Evolutionary conservation across 192 early-diverging fungal genomes (phyloP).

Genomic region (Coemansia sp.): DNA sequence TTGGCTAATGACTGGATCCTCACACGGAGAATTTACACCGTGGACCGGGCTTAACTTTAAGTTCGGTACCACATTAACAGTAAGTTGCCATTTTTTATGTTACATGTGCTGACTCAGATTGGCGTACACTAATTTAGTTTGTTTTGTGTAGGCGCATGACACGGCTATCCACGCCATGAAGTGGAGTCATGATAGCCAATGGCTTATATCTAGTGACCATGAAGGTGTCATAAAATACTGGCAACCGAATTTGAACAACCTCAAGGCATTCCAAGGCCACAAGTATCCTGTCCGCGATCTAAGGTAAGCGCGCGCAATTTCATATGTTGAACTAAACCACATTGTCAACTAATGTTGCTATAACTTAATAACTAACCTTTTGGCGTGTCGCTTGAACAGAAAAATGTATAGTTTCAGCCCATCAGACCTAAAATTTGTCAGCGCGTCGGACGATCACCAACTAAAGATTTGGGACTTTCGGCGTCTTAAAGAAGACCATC

Average conservation of each 20-base stretch:
- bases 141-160: constrained; percentile 68
- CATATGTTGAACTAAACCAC: constrained; percentile 13
- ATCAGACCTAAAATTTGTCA: constrained; percentile 89
- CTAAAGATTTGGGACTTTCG: constrained; percentile 98
- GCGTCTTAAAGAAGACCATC: constrained; percentile 74
- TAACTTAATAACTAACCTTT: not conserved
- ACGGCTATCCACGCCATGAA: constrained; percentile 91
- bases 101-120: not conserved
- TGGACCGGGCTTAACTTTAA: constrained; percentile 99
- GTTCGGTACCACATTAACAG: constrained; percentile 94
- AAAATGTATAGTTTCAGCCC: constrained; percentile 82
- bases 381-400: too few species aligned
- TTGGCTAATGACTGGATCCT: constrained; percentile 88
- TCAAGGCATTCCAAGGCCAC: constrained; percentile 86
- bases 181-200: constrained; percentile 95
- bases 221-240: constrained; percentile 95
- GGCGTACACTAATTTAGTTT: not conserved
- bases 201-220: constrained; percentile 92
- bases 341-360: not conserved
- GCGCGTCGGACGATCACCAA: constrained; percentile 89
- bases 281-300: constrained; percentile 87
- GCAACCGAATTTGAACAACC: constrained; percentile 93
- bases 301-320: constrained; percentile 63
- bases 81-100: constrained; percentile 14
- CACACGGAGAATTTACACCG: constrained; percentile 91